Base-by-base conservation (phyloP, 2,329 filamentous ascomycete genomes). In the Trichoderma sp. region DNA sequence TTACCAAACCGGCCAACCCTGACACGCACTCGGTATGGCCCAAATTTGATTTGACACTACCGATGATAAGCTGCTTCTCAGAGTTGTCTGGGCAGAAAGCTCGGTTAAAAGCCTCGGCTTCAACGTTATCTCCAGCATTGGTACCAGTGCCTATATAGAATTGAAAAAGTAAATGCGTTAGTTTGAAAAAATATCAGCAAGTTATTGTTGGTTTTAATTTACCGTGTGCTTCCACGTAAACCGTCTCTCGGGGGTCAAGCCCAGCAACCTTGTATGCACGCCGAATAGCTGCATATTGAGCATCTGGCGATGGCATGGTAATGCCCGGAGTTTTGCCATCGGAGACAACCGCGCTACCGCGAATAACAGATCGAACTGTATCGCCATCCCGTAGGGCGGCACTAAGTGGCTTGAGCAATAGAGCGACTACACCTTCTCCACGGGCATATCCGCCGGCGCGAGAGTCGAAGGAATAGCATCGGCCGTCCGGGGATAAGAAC, bases 371-470 rank as follows among this genome's bases (percentile, higher is more conserved):
- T 35, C 63, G 37, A 57, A 76, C 73, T 8, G 43, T 47, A 64
- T 76, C 72, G 37, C 73, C 72, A 71, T 76, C 71, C 29, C 16
- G 75, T 19, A 86, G 70, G 0, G 86, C 86, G 1, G 78, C 73
- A 27, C 73, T 77, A 14, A 86, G 76, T 3, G 73, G 75, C 71
- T 87, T 87, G 11, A 88, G 70, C 1, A 86, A 74, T 0, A 87
- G 72, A 0, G 78, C 75, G 0, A 79, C 82, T 5, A 85, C 73
- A 2, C 85, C 85, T 56, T 88, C 86, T 7, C 85, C 86, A 0
- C 85, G 80, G 14, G 78, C 84, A 72, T 87, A 87, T 0, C 84
- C 86, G 71, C 86, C 71, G 14, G 67, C 71, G 47, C 66, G 52
- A 13, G 65, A 68, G 33, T 70, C 69, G 37, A 70, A 70, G 6